A percentile compares a stretch with the other conserved stretches of the same genome.
Conservation (phyloP, 2,329 filamentous ascomycete species). For the Phaeosphaeriaceae sp. region DNA sequence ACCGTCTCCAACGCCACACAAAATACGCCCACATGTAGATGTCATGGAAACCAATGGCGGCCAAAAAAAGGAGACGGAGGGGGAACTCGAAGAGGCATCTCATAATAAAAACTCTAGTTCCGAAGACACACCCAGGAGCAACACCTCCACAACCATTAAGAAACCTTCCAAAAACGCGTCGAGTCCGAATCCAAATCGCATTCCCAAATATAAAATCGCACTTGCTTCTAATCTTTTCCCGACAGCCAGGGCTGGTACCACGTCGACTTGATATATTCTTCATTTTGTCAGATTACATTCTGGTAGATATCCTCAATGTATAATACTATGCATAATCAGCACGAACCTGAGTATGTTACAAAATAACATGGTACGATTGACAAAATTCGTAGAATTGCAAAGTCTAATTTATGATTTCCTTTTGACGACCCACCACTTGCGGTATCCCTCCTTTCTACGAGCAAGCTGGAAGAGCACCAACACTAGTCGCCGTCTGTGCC, state of each 20-base stretch:
- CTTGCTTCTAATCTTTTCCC: slow-evolving; percentile 36
- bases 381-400: background rate
- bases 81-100: background rate
- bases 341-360: too few species aligned
- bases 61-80: background rate
- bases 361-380: too few species aligned
- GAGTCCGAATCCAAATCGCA: slow-evolving; percentile 28
- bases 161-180: slow-evolving; percentile 6
- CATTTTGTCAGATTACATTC: background rate
- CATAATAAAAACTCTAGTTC: background rate
- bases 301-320: slow-evolving; percentile 9
- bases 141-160: slow-evolving; percentile 5
- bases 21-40: background rate
- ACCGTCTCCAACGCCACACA: slow-evolving; percentile 2
- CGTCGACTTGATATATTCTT: background rate
- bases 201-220: slow-evolving; percentile 44
- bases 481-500: slow-evolving; percentile 36
- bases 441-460: slow-evolving; percentile 2
- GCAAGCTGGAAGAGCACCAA: slow-evolving; percentile 20
- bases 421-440: background rate
- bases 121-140: slow-evolving; percentile 1
- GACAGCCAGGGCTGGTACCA: slow-evolving; percentile 9
- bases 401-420: background rate
- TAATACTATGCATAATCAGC: background rate
- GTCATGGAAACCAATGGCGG: slow-evolving; percentile 7